A percentile compares a stretch with the other conserved stretches of the same genome.
phyloP scores from a whole-genome alignment of 106 monocot genomes.

The Cymbidium sinense region DNA sequence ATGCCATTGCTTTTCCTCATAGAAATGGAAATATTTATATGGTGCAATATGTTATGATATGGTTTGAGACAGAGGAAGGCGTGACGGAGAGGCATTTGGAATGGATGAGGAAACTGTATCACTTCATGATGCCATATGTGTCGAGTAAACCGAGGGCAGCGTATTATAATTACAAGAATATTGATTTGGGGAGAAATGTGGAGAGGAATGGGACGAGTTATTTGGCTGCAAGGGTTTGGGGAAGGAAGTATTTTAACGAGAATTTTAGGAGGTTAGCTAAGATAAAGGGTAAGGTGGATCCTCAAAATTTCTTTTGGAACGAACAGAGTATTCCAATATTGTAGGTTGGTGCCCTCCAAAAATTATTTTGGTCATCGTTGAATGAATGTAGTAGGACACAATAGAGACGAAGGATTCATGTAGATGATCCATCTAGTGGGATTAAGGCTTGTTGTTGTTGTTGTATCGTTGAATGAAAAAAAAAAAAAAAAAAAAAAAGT shows the following conservation, averaged over 20 bases:
- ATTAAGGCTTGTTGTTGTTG: no score
- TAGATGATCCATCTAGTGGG: no score
- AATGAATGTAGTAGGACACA: no score
- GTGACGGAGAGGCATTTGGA: constrained; percentile 6
- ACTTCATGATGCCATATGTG: constrained; percentile 4
- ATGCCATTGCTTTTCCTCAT: constrained; percentile 8
- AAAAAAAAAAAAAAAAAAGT: no score
- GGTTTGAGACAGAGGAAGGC: neutral
- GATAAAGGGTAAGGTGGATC: constrained; percentile 27
- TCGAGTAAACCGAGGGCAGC: constrained; percentile 12
- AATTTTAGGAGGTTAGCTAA: constrained; percentile 14
- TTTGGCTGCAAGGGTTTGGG: constrained; percentile 3
- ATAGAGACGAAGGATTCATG: no score
- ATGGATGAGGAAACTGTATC: constrained; percentile 7
- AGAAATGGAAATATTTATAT: constrained; percentile 10
- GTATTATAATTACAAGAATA: constrained; percentile 15
- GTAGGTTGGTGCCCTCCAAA: no score
- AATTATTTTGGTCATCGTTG: no score
- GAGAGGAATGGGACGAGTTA: constrained; percentile 1
- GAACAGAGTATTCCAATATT: constrained; percentile 22
- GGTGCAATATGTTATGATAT: constrained; percentile 9
- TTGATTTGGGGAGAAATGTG: no score
- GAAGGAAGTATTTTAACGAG: constrained; percentile 9
- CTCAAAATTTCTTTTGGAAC: constrained; percentile 22
- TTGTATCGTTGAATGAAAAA: no score